Evolutionary conservation across 2,329 filamentous ascomycete species (phyloP), one percentile per base, ranked within the genome.

Genomic region (Fusarium sambucinum): DNA sequence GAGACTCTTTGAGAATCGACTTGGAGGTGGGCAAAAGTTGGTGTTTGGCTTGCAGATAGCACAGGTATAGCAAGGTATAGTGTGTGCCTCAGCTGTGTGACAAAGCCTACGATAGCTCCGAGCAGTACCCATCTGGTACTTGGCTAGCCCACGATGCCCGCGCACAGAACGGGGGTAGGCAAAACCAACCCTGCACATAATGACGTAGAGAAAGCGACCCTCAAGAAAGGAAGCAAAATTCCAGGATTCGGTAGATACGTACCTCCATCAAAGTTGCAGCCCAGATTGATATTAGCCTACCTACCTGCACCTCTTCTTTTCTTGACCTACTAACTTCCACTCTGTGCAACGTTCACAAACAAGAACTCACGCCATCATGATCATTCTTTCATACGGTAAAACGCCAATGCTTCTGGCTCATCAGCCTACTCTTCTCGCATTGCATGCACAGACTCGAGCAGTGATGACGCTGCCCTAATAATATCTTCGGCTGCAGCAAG

Each of bases 141-240:
- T 55, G 47, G 19, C 50, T 54, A 66, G 35, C 40, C 59, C 53
- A 66, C 51, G 66, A 60, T 69, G 42, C 46, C 66, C 51, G 41
- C 61, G 52, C 56, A 54, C 66, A 59, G 48, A 60, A 66, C 47
- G 57, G 56, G 50, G 61, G 37, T 50, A 56, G n/a, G 35, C 56
- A 59, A 59, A 53, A 38, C 30, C 42, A 63, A 59, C 66, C 68
- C 63, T 67, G 71, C 63, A 69, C 63, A 48, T 59, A 56, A 74
- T 74, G 72, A 74, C 72, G 72, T 74, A 74, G 72, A 38, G 46
- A 69, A 69, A 66, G 63, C 40, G 46, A 59, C 59, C 63, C 60
- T 60, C 68, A 58, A 47, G 45, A 45, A 53, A 51, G 59, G 55
- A 62, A 68, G 55, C 51, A 68, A 53, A 46, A 66, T 40, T 62